Percentiles rank a stretch among this genome's conserved stretches.
Evolutionary conservation across 805 yeast species (phyloP).

Genomic region (Lachancea thermotolerans): DNA sequence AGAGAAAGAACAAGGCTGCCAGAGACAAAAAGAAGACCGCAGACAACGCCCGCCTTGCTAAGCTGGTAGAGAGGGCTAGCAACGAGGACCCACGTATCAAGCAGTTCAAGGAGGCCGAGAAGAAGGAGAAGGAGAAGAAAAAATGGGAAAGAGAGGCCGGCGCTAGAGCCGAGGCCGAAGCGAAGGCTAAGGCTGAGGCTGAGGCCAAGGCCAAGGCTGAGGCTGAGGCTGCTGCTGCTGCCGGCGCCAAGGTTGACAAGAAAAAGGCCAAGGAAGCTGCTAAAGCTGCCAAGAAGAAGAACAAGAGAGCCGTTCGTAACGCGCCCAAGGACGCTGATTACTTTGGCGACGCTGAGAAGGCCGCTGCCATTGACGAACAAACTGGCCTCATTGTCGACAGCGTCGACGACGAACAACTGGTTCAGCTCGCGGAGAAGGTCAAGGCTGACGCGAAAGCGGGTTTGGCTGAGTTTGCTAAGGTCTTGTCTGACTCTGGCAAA

Average conservation of each 20-base stretch:
- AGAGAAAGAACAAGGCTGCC: conserved; percentile 93
- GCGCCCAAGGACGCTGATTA: conserved; percentile 77
- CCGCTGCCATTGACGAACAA: conserved; percentile 69
- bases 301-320: conserved; percentile 78
- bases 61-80: conserved; percentile 81
- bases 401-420: conserved; percentile 73
- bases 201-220: conserved; percentile 78
- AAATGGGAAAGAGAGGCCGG: conserved; percentile 99
- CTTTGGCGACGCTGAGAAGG: conserved; percentile 70
- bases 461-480: conserved; percentile 49
- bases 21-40: conserved; percentile 97
- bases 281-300: conserved; percentile 85
- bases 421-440: conserved; percentile 64
- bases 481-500: conserved; percentile 47
- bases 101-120: conserved; percentile 86
- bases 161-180: conserved; percentile 93
- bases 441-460: conserved; percentile 53
- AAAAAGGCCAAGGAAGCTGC: conserved; percentile 97
- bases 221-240: conserved; percentile 59
- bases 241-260: conserved; percentile 62
- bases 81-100: conserved; percentile 92
- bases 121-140: conserved; percentile 86
- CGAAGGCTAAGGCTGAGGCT: conserved; percentile 77
- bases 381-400: conserved; percentile 70
- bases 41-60: conserved; percentile 84